phyloP scores from a whole-genome alignment of 2,329 filamentous ascomycete species.

The Paecilomyces formosus region DNA sequence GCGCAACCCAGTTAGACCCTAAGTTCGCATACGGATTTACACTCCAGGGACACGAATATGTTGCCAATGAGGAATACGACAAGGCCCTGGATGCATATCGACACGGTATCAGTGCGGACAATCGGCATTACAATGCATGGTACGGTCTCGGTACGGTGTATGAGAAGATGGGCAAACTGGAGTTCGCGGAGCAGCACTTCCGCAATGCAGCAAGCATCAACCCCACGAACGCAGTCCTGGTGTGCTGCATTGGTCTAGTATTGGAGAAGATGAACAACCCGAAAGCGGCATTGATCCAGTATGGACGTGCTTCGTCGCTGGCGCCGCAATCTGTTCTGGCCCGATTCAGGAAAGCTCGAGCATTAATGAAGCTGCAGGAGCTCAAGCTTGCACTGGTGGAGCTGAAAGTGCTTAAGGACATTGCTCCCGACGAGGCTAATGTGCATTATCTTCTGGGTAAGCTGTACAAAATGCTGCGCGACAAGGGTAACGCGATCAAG shows the following conservation, averaged over 20 bases:
- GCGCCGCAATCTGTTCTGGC: constrained; percentile 75
- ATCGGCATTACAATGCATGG: constrained; percentile 95
- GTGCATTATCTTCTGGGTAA: constrained; percentile 87
- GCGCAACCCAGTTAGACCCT: constrained; percentile 82
- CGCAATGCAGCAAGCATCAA: constrained; percentile 83
- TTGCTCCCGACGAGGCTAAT: constrained; percentile 89
- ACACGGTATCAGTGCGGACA: constrained; percentile 75
- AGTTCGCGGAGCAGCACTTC: constrained; percentile 88
- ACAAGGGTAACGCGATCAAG: constrained; percentile 69
- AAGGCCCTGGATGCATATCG: constrained; percentile 86
- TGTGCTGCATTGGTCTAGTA: constrained; percentile 86
- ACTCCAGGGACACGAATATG: constrained; percentile 89
- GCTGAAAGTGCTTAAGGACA: constrained; percentile 77
- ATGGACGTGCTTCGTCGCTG: constrained; percentile 72
- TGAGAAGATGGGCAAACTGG: constrained; percentile 82
- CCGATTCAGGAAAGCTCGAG: constrained; percentile 86
- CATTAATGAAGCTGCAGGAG: constrained; percentile 66
- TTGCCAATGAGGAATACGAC: constrained; percentile 94
- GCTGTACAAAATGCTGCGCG: constrained; percentile 51
- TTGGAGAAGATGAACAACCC: constrained; percentile 83
- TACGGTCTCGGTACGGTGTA: constrained; percentile 80
- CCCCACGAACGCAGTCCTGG: constrained; percentile 83
- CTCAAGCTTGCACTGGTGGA: constrained; percentile 70
- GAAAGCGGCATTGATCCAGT: constrained; percentile 70
- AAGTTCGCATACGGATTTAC: constrained; percentile 95